Conservation (phyloP, 2,329 filamentous ascomycete species). For the Aspergillus glaucus region DNA sequence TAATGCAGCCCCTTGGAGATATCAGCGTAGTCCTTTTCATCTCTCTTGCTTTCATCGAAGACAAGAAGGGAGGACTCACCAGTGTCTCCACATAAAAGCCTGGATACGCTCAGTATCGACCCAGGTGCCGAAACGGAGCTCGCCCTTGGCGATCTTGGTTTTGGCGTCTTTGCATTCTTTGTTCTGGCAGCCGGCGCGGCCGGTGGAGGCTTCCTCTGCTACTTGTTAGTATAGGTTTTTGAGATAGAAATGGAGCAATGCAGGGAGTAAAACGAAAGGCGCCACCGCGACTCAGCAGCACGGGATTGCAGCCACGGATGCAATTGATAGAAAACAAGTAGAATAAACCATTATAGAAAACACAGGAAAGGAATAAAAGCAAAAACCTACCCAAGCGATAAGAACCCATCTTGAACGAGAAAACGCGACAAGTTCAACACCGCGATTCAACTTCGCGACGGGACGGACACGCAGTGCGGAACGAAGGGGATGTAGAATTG, state of each 20-base stretch:
- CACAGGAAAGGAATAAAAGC: background rate
- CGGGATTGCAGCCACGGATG: background rate
- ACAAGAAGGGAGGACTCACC: slow-evolving; percentile 50
- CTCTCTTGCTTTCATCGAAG: background rate
- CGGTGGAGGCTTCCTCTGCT: slow-evolving; percentile 63
- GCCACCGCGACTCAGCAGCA: no score
- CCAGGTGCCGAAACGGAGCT: slow-evolving; percentile 70
- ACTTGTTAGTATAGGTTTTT: slow-evolving; percentile 7
- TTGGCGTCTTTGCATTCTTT: slow-evolving; percentile 63
- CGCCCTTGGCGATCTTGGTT: slow-evolving; percentile 70
- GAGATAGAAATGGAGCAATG: no score
- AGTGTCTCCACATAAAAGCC: slow-evolving; percentile 76
- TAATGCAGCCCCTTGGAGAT: slow-evolving; percentile 72
- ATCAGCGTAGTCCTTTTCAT: background rate
- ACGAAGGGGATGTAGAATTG: background rate
- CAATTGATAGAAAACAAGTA: background rate
- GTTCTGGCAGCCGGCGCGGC: slow-evolving; percentile 68
- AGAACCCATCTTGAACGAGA: slow-evolving; percentile 5
- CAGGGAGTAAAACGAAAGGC: no score
- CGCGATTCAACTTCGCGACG: background rate
- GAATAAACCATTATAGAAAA: background rate
- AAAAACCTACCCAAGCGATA: slow-evolving; percentile 12
- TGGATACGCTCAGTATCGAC: slow-evolving; percentile 57
- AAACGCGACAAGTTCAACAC: slow-evolving; percentile 1
- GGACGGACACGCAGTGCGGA: background rate